Evolutionary conservation across 2,329 filamentous ascomycete species (phyloP), one percentile per base, ranked within the genome.

Genomic region (Fusarium luffae): DNA sequence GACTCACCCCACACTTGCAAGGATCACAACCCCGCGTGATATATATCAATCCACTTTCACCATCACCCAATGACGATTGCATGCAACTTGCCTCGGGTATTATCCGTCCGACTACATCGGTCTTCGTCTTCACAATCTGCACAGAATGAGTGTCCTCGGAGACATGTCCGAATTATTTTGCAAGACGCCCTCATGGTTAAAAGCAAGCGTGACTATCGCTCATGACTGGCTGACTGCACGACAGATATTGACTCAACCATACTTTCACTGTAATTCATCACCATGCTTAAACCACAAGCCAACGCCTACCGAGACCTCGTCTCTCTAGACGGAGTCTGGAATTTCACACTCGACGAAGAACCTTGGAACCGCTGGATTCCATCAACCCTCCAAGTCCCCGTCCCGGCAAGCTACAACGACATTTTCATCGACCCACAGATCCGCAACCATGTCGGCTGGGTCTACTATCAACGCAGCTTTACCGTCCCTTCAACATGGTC

Each of bases 191-290:
- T 37, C 32, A n/a, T 3, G 2, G n/a, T n/a, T 37, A 37, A 37
- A 37, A n/a, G 9, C 9, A 5, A 28, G 18, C 34, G n/a, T 37
- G 5, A 12, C 34, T 4, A 37, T 37, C 5, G 3, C 32, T 5
- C 3, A 4, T 18, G 16, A 6, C 32, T 11, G 16, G 16, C 16
- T 4, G 9, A n/a, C n/a, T 0, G 3, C 32, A 4, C 9, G 32
- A 37, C 16, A 34, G 3, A 37, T 11, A 7, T 34, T 34, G 5
- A 32, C 7, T 32, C 4, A 16, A 16, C 1, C 32, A 18, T 5
- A 18, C 16, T 18, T 18, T 10, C 4, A 34, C 9, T 34, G 9
- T 18, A 18, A 10, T 18, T 18, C 5, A 11, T 4, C 1, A 11
- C 9, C 8, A 37, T 37, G 34, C 34, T 37, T 2, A 37, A 37